Conservation (phyloP, 108 stramenopile species). For the Fragilariopsis cylindrus region DNA sequence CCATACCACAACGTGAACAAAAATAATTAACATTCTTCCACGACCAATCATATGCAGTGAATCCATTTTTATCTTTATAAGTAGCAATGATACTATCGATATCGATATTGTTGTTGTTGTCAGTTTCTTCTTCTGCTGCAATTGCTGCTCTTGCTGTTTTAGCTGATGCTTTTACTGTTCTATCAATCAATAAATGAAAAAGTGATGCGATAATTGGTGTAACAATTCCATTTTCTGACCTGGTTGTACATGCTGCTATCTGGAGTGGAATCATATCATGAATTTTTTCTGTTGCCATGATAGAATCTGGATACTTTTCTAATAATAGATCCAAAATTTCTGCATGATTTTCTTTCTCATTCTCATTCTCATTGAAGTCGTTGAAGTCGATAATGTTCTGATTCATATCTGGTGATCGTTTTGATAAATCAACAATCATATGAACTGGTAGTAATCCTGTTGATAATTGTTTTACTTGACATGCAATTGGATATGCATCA, state of each 20-base stretch:
- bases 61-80: neutral
- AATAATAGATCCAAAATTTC: conserved; percentile 16
- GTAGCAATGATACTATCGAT: neutral
- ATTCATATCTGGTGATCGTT: neutral
- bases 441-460: conserved; percentile 25
- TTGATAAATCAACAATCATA: conserved; percentile 19
- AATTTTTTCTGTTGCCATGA: neutral
- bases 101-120: neutral
- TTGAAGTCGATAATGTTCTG: neutral
- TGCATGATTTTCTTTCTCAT: conserved; percentile 8
- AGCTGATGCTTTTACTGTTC: neutral
- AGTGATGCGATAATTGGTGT: conserved; percentile 17
- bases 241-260: conserved; percentile 22
- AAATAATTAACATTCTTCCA: conserved; percentile 18
- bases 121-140: neutral
- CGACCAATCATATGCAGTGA: conserved; percentile 16
- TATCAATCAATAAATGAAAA: neutral
- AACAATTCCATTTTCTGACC: conserved; percentile 21
- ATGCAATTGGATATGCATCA: conserved; percentile 22
- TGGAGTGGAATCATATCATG: conserved; percentile 27
- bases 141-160: neutral
- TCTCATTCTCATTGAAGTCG: neutral
- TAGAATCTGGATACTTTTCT: conserved; percentile 20
- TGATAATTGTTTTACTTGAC: conserved; percentile 1
- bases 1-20: conserved; percentile 23